Evolutionary conservation across 352 stramenopile species (phyloP).

Genomic region (Globisporangium emineosum): DNA sequence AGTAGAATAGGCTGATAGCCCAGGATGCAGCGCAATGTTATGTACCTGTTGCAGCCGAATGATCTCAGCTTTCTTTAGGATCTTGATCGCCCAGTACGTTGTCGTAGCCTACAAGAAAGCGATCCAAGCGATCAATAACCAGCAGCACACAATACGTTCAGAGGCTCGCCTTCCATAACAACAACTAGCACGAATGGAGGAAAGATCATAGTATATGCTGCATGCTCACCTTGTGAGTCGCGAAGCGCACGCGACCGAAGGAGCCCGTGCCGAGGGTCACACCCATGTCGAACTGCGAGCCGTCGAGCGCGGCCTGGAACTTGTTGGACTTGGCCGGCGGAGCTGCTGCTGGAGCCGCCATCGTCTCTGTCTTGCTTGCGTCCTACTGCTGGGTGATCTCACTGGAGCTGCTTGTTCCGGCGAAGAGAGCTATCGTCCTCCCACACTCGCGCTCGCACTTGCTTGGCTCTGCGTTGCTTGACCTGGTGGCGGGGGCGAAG

Average conservation of each 20-base stretch:
- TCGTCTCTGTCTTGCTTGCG: not conserved
- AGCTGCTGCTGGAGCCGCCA: constrained; percentile 14
- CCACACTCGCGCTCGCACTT: not conserved
- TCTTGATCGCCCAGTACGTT: constrained; percentile 97
- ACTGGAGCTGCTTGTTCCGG: not conserved
- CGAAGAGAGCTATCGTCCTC: constrained; percentile 1
- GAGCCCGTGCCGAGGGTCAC: constrained; percentile 96
- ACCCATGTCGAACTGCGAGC: constrained; percentile 92
- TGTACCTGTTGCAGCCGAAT: constrained; percentile 93
- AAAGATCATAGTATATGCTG: too few species aligned
- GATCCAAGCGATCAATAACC: not conserved
- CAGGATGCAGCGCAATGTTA: not conserved
- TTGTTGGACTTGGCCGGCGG: constrained; percentile 43
- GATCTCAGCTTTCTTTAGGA: constrained; percentile 96
- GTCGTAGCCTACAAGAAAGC: constrained; percentile 54
- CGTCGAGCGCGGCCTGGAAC: constrained; percentile 60
- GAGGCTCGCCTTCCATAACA: too few species aligned
- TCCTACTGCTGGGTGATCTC: not conserved
- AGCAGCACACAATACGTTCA: not conserved
- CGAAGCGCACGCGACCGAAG: constrained; percentile 96
- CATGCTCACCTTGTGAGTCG: constrained; percentile 91
- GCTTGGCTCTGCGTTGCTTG: not conserved
- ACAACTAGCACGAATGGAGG: not conserved
- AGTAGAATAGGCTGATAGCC: not conserved
- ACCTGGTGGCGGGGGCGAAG: not conserved